phyloP scores from a whole-genome alignment of 2,329 filamentous ascomycete genomes.

The Zymoseptoria ardabiliae region DNA sequence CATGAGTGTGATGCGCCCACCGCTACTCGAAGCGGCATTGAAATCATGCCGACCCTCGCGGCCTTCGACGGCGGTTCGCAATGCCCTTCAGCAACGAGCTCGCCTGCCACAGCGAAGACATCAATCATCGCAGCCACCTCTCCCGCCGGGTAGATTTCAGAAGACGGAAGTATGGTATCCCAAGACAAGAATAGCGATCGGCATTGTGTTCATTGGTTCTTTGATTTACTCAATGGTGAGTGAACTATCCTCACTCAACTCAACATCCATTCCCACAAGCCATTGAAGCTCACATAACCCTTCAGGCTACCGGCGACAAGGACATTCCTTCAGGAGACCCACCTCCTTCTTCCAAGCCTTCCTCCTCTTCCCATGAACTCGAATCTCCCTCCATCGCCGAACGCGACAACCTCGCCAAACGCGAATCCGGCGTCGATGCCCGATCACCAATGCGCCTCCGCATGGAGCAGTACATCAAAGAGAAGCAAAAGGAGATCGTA shows the following conservation, averaged over 20 bases:
- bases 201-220: constrained; percentile 46
- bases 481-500: constrained; percentile 84
- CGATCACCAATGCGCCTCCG: constrained; percentile 91
- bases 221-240: constrained; percentile 55
- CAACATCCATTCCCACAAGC: neutral
- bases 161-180: constrained; percentile 31
- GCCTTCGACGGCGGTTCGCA: constrained; percentile 15
- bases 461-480: constrained; percentile 94
- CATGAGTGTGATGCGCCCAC: constrained; percentile 18
- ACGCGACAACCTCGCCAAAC: constrained; percentile 72
- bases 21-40: constrained; percentile 17
- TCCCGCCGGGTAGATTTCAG: constrained; percentile 27
- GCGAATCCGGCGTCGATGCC: constrained; percentile 64
- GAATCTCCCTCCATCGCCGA: constrained; percentile 72
- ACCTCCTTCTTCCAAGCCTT: constrained; percentile 1
- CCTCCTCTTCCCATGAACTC: constrained; percentile 28
- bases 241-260: neutral
- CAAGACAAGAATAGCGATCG: constrained; percentile 38
- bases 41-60: constrained; percentile 16
- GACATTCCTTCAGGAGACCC: constrained; percentile 3
- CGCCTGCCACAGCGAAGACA: constrained; percentile 18
- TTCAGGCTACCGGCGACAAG: constrained; percentile 34
- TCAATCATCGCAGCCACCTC: constrained; percentile 20
- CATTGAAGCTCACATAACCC: constrained; percentile 8
- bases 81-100: constrained; percentile 12